Evolutionary conservation across 768 basidiomycete genomes (phyloP).

Genomic region (Auricularia sp.): DNA sequence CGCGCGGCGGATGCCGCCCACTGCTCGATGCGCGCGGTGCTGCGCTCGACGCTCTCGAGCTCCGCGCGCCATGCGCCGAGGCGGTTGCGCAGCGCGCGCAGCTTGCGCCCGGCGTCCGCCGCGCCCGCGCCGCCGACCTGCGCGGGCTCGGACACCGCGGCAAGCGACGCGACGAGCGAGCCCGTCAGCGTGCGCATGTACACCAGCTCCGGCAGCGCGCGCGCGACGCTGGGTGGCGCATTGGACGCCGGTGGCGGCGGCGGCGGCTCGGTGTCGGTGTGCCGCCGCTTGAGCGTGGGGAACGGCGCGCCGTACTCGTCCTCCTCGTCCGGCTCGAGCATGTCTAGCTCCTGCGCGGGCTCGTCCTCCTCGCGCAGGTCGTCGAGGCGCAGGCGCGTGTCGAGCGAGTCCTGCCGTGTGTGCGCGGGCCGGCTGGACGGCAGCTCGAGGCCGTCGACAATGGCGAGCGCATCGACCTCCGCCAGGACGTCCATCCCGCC

Average conservation of each 20-base stretch:
- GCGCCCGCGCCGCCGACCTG: conserved; percentile 81
- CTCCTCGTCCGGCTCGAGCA: conserved; percentile 36
- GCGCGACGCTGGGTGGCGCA: conserved; percentile 46
- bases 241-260: conserved; percentile 32
- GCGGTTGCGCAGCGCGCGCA: conserved; percentile 77
- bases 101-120: conserved; percentile 76
- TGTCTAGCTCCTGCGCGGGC: conserved; percentile 38
- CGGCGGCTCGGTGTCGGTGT: background rate
- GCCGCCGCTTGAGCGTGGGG: background rate
- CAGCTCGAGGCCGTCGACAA: conserved; percentile 29
- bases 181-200: conserved; percentile 65
- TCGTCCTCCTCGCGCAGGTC: conserved; percentile 12
- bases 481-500: conserved; percentile 67
- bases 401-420: background rate
- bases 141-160: conserved; percentile 74
- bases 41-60: conserved; percentile 78
- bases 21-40: conserved; percentile 60
- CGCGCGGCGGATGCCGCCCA: conserved; percentile 50
- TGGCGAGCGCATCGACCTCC: conserved; percentile 52
- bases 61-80: conserved; percentile 70
- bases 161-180: conserved; percentile 64
- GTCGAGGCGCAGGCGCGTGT: background rate
- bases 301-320: conserved; percentile 26
- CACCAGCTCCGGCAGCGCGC: conserved; percentile 53
- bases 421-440: conserved; percentile 14